Percentiles rank a stretch among this genome's conserved stretches.
Conservation (phyloP, 352 stramenopile species). For the Thraustochytrium sp. region DNA sequence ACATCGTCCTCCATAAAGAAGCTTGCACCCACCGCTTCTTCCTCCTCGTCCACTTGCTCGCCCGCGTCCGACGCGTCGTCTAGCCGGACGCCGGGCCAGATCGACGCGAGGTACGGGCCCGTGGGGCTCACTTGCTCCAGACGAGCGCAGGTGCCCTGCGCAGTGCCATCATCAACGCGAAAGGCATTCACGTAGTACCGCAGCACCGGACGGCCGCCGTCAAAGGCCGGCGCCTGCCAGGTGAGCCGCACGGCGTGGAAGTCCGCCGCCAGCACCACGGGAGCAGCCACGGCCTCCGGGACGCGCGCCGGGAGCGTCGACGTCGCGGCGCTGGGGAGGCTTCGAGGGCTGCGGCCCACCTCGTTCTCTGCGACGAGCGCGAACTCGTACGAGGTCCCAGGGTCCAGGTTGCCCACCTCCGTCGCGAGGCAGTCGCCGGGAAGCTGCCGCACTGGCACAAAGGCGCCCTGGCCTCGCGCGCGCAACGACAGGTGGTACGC, state of each 20-base stretch:
- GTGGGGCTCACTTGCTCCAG: neutral
- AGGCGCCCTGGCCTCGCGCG: neutral
- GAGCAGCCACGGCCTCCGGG: neutral
- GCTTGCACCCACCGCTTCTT: too few relatives aligned
- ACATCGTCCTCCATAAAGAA: constrained; percentile 15
- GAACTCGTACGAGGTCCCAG: neutral
- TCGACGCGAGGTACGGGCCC: neutral
- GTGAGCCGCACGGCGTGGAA: neutral
- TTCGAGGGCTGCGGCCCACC: neutral
- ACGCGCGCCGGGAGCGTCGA: neutral
- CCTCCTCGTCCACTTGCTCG: too few relatives aligned
- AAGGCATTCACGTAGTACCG: neutral
- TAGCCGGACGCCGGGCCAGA: neutral
- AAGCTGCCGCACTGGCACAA: neutral
- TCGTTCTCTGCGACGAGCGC: neutral
- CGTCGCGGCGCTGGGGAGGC: neutral
- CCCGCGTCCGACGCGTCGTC: too few relatives aligned
- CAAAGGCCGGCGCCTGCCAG: constrained; percentile 14
- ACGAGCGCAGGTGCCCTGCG: neutral
- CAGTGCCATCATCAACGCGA: neutral
- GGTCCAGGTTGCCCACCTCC: neutral
- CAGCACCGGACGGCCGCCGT: neutral
- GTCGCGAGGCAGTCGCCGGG: neutral
- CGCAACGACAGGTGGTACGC: neutral
- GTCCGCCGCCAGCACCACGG: neutral